Base-by-base conservation (phyloP, 2,329 filamentous ascomycete species). In the Trichoderma endophyticum region DNA sequence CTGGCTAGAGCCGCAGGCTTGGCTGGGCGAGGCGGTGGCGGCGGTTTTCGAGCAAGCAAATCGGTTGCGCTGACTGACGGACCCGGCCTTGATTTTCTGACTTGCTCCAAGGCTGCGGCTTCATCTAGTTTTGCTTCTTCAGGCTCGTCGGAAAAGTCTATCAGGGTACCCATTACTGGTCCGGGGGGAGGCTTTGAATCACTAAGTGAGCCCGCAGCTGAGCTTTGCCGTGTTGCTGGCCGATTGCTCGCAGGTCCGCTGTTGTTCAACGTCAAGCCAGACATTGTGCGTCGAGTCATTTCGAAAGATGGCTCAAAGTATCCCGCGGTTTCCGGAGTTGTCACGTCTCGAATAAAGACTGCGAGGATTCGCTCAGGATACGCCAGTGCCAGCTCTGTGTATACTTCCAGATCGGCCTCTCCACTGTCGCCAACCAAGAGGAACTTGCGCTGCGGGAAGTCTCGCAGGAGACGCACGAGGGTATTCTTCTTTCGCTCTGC, bases 351-450 rank as follows among this genome's bases (percentile, higher is more conserved):
- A 75, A 99, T 98, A 81, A 98, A 98, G 7, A 99, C 89, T 0
- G 91, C 96, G 34, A 94, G 84, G 2, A 99, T 90, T 32, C 93
- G 89, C 0, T 93, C 92, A 0, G 95, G 95, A 76, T 98, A 91
- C 3, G 93, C 90, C 39, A 95, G 78, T 0, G 92, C 95, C n/a
- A 97, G 88, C 74, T 99, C 96, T 0, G 95, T 98, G 78, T 99
- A 99, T 0, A 98, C 94, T 80, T 99, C 97, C 3, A 99, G 85
- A 81, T 99, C 97, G 8, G 95, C 96, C 82, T 99, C 96, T 48
- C 97, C 96, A 76, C 95, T 98, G 79, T 99, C 96, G 9, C 96
- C 96, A 11, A 98, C 92, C 2, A 99, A 86, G 3, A 99, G 89
- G 78, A 99, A 99, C 77, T 90, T 93, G 59, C 96, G 87, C 64